Percentiles rank a stretch among this genome's conserved stretches.
phyloP scores from a whole-genome alignment of 2,329 filamentous ascomycete species.

The Diaporthe citri region DNA sequence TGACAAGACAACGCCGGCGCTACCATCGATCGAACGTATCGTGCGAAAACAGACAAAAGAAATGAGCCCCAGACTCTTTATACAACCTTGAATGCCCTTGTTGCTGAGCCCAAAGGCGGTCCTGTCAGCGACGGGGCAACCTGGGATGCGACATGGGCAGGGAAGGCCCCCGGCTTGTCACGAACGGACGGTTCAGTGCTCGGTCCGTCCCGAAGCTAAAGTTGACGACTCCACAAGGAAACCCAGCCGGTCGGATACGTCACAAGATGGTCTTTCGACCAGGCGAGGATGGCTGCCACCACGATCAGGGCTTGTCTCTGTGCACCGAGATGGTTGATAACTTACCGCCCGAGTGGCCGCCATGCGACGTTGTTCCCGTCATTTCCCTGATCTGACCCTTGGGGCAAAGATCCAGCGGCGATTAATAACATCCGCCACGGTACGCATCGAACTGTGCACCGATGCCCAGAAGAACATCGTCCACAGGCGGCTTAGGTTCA shows the following conservation, averaged over 20 bases:
- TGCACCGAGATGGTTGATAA: neutral
- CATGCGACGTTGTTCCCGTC: neutral
- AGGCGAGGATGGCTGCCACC: neutral
- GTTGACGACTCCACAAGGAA: neutral
- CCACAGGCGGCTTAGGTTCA: neutral
- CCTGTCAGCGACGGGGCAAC: neutral
- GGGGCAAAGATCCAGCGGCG: neutral
- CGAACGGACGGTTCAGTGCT: neutral
- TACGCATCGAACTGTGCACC: slow-evolving; percentile 24
- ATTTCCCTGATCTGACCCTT: too few relatives aligned
- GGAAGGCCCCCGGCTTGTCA: neutral
- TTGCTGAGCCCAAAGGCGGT: neutral
- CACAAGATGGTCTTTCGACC: neutral
- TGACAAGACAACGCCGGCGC: neutral
- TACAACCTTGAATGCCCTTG: neutral
- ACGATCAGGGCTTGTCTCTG: neutral
- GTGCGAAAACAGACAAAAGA: neutral
- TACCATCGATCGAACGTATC: neutral
- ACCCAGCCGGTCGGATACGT: neutral
- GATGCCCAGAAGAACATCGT: neutral
- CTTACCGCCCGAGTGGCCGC: neutral
- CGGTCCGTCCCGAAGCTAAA: slow-evolving; percentile 18
- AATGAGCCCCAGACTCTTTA: neutral
- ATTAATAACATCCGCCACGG: neutral
- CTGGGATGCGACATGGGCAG: neutral